phyloP scores from a whole-genome alignment of 2,329 filamentous ascomycete genomes.

The Monosporascus cannonballus region DNA sequence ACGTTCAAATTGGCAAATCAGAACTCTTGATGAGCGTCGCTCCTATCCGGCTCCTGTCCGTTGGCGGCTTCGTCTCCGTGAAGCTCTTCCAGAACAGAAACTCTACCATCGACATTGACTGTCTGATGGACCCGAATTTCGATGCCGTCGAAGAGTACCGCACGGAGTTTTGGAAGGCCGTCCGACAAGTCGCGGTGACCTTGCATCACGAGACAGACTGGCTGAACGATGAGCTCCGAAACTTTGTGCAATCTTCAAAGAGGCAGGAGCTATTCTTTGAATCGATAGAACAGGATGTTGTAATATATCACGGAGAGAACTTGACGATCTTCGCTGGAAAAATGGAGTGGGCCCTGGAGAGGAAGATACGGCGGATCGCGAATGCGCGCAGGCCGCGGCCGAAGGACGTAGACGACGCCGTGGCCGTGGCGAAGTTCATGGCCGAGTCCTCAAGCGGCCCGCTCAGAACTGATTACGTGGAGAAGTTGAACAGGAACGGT shows the following conservation, averaged over 20 bases:
- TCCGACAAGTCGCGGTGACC: slow-evolving; percentile 7
- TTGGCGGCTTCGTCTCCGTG: slow-evolving; percentile 18
- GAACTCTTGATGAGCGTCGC: slow-evolving; percentile 21
- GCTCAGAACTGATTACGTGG: slow-evolving; percentile 1
- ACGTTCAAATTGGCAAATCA: slow-evolving; percentile 15
- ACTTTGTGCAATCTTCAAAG: slow-evolving; percentile 11
- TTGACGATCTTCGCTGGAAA: slow-evolving; percentile 17
- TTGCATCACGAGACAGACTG: slow-evolving; percentile 9
- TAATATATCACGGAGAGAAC: slow-evolving; percentile 15
- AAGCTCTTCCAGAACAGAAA: slow-evolving; percentile 14
- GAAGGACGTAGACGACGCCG: slow-evolving; percentile 6
- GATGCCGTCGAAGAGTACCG: slow-evolving; percentile 14
- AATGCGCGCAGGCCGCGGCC: slow-evolving; percentile 3
- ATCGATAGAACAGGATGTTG: slow-evolving; percentile 16
- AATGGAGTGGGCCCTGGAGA: slow-evolving; percentile 21
- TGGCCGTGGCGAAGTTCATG: slow-evolving; percentile 3
- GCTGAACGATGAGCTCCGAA: slow-evolving; percentile 17
- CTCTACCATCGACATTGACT: slow-evolving; percentile 18
- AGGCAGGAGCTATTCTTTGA: slow-evolving; percentile 16
- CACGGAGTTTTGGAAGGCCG: slow-evolving; percentile 8
- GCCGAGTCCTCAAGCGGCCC: neutral
- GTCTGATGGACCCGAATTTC: slow-evolving; percentile 20
- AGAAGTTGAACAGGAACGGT: slow-evolving; percentile 3
- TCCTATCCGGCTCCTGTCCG: slow-evolving; percentile 19
- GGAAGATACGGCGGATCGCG: slow-evolving; percentile 18